Conservation (phyloP, 192 early-diverging fungal genomes). For the Irineochytrium annulatum region DNA sequence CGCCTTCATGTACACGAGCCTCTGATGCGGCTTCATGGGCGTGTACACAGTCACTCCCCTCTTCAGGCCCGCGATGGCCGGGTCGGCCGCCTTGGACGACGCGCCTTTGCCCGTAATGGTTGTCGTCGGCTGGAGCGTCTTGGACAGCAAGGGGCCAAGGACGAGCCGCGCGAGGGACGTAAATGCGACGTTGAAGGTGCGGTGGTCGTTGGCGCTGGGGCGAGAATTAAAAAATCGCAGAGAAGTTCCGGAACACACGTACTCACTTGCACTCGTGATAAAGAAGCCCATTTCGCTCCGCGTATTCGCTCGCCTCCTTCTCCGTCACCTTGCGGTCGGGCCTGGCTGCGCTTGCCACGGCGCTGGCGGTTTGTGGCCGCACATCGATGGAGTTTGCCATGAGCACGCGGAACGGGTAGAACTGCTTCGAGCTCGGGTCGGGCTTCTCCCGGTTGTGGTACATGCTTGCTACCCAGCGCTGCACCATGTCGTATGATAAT, state of each 20-base stretch:
- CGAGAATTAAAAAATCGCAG: too few relatives aligned
- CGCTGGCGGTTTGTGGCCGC: background rate
- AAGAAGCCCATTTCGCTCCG: conserved; percentile 1
- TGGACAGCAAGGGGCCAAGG: conserved; percentile 1
- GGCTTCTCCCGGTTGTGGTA: background rate
- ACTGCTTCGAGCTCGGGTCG: background rate
- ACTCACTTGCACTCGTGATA: conserved; percentile 23
- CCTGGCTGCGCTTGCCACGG: too few relatives aligned
- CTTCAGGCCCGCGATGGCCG: too few relatives aligned
- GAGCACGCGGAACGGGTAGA: conserved; percentile 4
- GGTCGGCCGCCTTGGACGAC: too few relatives aligned
- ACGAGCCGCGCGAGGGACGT: conserved; percentile 1
- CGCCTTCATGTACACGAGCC: too few relatives aligned
- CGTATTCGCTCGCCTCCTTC: conserved; percentile 5
- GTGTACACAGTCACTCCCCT: too few relatives aligned
- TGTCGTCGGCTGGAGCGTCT: too few relatives aligned
- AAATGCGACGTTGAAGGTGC: conserved; percentile 11
- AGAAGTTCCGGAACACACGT: background rate
- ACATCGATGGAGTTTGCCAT: conserved; percentile 6
- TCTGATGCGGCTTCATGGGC: too few relatives aligned
- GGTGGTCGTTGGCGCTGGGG: conserved; percentile 2
- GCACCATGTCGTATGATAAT: background rate
- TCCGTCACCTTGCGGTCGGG: background rate
- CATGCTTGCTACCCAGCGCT: background rate
- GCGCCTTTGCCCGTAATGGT: too few relatives aligned